These are phyloP conservation scores for Jimgerdemannia flammicorona DNA, from an alignment of 192 early-diverging fungal genomes.

Conservation along the genomic window DNA sequence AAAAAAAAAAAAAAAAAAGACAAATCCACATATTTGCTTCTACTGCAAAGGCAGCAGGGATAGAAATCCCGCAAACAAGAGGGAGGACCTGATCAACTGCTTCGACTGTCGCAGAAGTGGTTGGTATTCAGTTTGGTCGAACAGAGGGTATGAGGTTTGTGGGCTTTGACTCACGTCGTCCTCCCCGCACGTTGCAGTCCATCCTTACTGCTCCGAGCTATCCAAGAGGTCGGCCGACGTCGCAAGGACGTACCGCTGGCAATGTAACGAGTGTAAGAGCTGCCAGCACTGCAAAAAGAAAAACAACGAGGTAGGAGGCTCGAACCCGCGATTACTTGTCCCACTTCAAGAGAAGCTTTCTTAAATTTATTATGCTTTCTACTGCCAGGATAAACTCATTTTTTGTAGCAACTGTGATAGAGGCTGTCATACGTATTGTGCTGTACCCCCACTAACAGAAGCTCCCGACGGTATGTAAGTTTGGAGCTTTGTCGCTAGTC, in stretches of 20 bases:
- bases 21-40: background rate
- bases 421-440: conserved; percentile 45
- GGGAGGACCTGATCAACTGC: conserved; percentile 35
- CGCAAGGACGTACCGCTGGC: conserved; percentile 38
- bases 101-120: conserved; percentile 44
- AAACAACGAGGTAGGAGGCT: conserved; percentile 37
- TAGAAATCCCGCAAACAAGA: background rate
- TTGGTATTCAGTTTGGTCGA: conserved; percentile 24
- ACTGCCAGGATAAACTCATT: conserved; percentile 38
- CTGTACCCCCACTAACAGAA: conserved; percentile 25
- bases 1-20: background rate
- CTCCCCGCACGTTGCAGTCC: conserved; percentile 22
- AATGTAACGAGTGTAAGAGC: conserved; percentile 49
- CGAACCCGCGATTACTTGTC: background rate
- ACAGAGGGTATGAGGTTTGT: background rate
- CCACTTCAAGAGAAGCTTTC: background rate
- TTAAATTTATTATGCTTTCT: conserved; percentile 5
- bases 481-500: too few species aligned
- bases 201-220: conserved; percentile 36
- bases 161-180: conserved; percentile 1
- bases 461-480: conserved; percentile 37
- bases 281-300: conserved; percentile 39
- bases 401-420: conserved; percentile 46
- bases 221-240: conserved; percentile 25
- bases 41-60: background rate